Evolutionary conservation across 2,329 filamentous ascomycete species (phyloP).

Genomic region (Phoma sp.): DNA sequence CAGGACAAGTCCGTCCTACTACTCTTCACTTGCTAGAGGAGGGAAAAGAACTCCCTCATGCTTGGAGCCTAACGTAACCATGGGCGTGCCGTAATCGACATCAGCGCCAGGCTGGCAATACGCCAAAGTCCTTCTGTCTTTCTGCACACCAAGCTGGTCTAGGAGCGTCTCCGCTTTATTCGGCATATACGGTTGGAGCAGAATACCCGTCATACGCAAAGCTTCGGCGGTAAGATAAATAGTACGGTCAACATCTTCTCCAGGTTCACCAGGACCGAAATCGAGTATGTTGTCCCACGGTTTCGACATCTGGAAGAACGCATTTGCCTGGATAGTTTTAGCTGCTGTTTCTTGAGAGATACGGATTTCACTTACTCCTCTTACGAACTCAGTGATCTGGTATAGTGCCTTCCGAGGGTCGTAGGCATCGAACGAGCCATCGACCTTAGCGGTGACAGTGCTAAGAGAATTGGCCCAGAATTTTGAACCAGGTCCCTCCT

Average conservation of each 20-base stretch:
- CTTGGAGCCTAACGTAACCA: slow-evolving; percentile 51
- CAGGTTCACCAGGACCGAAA: slow-evolving; percentile 36
- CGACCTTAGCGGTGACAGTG: slow-evolving; percentile 29
- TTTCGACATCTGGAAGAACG: slow-evolving; percentile 67
- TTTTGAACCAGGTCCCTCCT: slow-evolving; percentile 35
- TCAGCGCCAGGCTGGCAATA: slow-evolving; percentile 72
- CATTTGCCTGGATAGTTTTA: slow-evolving; percentile 63
- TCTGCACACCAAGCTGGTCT: slow-evolving; percentile 76
- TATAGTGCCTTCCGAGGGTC: slow-evolving; percentile 39
- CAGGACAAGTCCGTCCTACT: background rate
- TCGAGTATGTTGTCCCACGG: slow-evolving; percentile 71
- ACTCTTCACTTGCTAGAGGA: slow-evolving; percentile 38
- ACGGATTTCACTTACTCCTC: slow-evolving; percentile 32
- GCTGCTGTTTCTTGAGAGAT: background rate
- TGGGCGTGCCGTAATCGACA: slow-evolving; percentile 68
- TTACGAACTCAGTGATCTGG: slow-evolving; percentile 38
- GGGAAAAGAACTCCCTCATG: slow-evolving; percentile 62
- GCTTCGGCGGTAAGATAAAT: slow-evolving; percentile 79
- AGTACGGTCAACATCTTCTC: slow-evolving; percentile 50
- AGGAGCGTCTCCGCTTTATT: slow-evolving; percentile 75
- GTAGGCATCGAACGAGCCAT: slow-evolving; percentile 33
- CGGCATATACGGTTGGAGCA: slow-evolving; percentile 92
- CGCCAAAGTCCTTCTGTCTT: slow-evolving; percentile 67
- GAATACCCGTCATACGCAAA: slow-evolving; percentile 79
- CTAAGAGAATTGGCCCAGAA: slow-evolving; percentile 51